Evolutionary conservation across 2,329 filamentous ascomycete genomes (phyloP).

Genomic region (Nigrograna mackinnonii): DNA sequence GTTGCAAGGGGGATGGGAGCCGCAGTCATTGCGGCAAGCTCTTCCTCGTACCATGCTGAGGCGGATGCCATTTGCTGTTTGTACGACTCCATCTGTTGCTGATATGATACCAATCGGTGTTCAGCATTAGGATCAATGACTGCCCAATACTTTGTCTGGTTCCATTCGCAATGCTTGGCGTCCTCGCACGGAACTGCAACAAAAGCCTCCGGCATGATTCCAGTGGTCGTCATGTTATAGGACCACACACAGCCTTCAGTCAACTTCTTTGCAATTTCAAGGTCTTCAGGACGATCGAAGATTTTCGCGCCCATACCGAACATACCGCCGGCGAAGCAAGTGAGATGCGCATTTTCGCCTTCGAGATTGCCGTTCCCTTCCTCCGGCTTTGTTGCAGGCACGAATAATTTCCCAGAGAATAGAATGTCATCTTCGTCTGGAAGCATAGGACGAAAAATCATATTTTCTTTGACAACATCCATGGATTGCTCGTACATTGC

Average conservation of each 20-base stretch:
- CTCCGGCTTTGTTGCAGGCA: constrained; percentile 29
- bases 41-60: constrained; percentile 30
- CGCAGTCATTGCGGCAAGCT: constrained; percentile 29
- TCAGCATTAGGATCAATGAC: constrained; percentile 41
- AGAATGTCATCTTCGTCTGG: constrained; percentile 51
- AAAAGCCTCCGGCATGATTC: constrained; percentile 66
- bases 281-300: constrained; percentile 57
- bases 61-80: constrained; percentile 35
- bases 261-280: constrained; percentile 60
- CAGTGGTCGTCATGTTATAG: constrained; percentile 60
- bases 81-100: constrained; percentile 38
- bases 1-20: constrained; percentile 6
- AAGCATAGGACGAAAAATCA: constrained; percentile 56
- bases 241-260: constrained; percentile 67
- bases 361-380: constrained; percentile 27
- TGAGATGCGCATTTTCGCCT: constrained; percentile 61
- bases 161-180: constrained; percentile 46
- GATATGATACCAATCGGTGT: constrained; percentile 8
- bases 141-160: constrained; percentile 49
- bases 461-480: constrained; percentile 48
- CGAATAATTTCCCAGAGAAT: constrained; percentile 39
- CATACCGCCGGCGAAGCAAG: constrained; percentile 73
- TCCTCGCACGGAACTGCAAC: constrained; percentile 52
- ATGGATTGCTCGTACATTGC: constrained; percentile 61
- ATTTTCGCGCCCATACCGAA: constrained; percentile 69